Percentiles rank a stretch among this genome's conserved stretches.
Evolutionary conservation across 2,329 filamentous ascomycete genomes (phyloP).

Genomic region (Aspergillus niger): DNA sequence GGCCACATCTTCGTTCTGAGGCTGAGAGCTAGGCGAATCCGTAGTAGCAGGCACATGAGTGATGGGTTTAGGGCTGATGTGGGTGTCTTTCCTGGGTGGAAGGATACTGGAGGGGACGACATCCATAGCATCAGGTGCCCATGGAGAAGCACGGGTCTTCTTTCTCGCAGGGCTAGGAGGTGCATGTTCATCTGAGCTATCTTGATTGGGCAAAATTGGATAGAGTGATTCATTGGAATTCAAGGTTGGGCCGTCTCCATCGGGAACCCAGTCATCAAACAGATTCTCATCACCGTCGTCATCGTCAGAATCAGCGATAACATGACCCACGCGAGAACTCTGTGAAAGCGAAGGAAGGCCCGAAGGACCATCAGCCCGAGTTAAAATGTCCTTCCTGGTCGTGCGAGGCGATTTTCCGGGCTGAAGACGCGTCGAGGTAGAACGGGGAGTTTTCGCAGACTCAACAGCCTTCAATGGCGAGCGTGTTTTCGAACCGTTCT

Average conservation of each 20-base stretch:
- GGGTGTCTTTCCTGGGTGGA: neutral
- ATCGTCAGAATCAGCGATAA: conserved; percentile 40
- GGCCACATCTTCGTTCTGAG: conserved; percentile 28
- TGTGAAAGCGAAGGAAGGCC: conserved; percentile 4
- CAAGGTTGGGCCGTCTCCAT: conserved; percentile 24
- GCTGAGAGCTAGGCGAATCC: conserved; percentile 14
- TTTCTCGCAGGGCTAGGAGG: conserved; percentile 2
- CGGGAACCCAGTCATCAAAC: conserved; percentile 28
- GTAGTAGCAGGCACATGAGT: conserved; percentile 8
- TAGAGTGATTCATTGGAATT: conserved; percentile 32
- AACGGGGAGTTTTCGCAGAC: conserved; percentile 5
- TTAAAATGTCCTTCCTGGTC: conserved; percentile 9
- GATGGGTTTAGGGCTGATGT: conserved; percentile 16
- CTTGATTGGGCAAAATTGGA: conserved; percentile 31
- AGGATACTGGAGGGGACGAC: neutral
- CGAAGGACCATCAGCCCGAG: conserved; percentile 13
- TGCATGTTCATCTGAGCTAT: conserved; percentile 14
- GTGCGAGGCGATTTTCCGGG: conserved; percentile 9
- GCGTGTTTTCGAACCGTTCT: conserved; percentile 27
- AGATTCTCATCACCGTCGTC: conserved; percentile 31
- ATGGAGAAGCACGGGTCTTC: conserved; percentile 4
- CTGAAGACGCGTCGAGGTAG: neutral
- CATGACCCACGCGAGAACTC: conserved; percentile 15
- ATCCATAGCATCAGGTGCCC: conserved; percentile 6
- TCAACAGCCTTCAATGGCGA: conserved; percentile 23